Evolutionary conservation across 768 basidiomycete genomes (phyloP), one percentile per base, ranked within the genome.

Genomic region (Chiua virens): DNA sequence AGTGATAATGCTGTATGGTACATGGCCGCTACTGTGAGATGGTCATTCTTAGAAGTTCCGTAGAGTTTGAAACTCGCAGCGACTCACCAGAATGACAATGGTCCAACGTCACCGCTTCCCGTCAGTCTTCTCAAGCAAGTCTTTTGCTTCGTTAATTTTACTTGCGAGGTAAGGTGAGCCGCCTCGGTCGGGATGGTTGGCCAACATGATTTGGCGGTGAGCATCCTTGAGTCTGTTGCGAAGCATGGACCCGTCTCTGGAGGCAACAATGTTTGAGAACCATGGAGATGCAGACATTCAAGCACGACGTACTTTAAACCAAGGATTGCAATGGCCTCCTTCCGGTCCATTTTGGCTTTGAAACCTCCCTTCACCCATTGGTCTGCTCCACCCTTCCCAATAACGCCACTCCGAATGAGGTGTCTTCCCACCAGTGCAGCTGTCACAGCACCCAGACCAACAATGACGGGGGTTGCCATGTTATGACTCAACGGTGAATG

Each of bases 121-220:
- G 45, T 87, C 85, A n/a, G 78, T 78, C 67, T 88, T 91, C 30
- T 97, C 94, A 42, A 97, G 69, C 50, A 96, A 57, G 62, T 93
- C 96, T 67, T 97, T 98, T 0, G 96, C 97, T 66, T 99, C 97
- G 71, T 99, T 99, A 55, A 98, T 96, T 79, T 99, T 98, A 63
- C 92, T 94, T 13, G 97, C 95, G 44, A 98, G 74, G 71, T 98
- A 99, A 8, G 97, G 97, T n/a, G 94, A 91, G 27, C 97, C 97
- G 30, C 97, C 97, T 54, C 97, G 80, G 76, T 99, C 97, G 11
- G 97, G 97, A 73, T 99, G 97, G 72, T 99, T 99, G 25, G 93
- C 90, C 45, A 98, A 80, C 97, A 99, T 99, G 59, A 99, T 90
- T 34, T 88, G 83, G 49, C 96, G 85, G 72, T 99, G 97, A 0